A percentile compares a stretch with the other conserved stretches of the same genome.
Conservation (phyloP, 352 stramenopile genomes). For the Phytophthora litchii region DNA sequence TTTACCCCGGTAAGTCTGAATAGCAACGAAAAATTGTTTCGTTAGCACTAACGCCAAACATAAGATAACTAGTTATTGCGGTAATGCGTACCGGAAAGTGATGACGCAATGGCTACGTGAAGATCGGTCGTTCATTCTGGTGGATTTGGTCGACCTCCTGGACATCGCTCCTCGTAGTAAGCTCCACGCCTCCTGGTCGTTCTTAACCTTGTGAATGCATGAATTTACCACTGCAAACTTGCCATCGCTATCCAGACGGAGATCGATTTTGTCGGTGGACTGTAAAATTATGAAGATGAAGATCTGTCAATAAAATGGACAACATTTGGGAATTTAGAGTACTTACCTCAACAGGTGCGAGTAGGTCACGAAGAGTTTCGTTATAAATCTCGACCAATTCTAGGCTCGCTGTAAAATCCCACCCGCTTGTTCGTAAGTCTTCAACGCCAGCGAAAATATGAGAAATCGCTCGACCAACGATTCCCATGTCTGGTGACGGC, state of each 20-base stretch:
- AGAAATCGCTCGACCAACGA: slow-evolving; percentile 77
- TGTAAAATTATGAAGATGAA: slow-evolving; percentile 17
- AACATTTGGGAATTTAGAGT: neutral
- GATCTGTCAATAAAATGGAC: slow-evolving; percentile 3
- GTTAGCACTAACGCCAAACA: slow-evolving; percentile 1
- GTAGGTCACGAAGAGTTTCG: slow-evolving; percentile 94
- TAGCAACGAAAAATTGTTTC: neutral
- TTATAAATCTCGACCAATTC: slow-evolving; percentile 99
- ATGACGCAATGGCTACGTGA: slow-evolving; percentile 88
- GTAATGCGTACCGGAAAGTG: slow-evolving; percentile 65
- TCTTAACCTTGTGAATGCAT: slow-evolving; percentile 55
- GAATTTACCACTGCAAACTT: slow-evolving; percentile 73
- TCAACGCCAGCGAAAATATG: slow-evolving; percentile 80
- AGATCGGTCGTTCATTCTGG: slow-evolving; percentile 86
- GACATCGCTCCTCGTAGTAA: slow-evolving; percentile 65
- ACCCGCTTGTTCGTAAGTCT: slow-evolving; percentile 67
- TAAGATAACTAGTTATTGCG: neutral
- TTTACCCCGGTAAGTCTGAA: slow-evolving; percentile 70
- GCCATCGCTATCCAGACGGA: slow-evolving; percentile 71
- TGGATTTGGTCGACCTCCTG: slow-evolving; percentile 78
- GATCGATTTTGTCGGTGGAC: slow-evolving; percentile 71
- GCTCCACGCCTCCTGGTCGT: slow-evolving; percentile 70
- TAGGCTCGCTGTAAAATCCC: slow-evolving; percentile 72
- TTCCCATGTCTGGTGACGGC: slow-evolving; percentile 68
- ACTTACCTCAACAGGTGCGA: slow-evolving; percentile 69